Evolutionary conservation across 495 filamentous ascomycete genomes (phyloP), one percentile per base, ranked within the genome.

Genomic region (Penicillium crystallinum): DNA sequence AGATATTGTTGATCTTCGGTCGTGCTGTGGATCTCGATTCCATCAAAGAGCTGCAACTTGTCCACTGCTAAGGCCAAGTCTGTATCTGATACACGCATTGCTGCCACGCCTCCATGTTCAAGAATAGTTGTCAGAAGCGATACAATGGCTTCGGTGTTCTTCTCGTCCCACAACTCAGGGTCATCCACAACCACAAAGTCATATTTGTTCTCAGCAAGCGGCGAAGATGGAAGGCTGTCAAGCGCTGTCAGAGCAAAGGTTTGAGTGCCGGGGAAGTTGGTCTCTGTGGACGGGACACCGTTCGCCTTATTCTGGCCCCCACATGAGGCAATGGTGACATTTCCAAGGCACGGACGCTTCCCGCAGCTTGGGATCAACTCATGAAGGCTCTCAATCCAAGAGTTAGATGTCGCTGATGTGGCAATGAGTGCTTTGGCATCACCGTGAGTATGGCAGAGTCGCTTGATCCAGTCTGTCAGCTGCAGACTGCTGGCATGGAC

Each of bases 401-500:
- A 23, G 18, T 21, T 52, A 1, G 42, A 37, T n/a, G 43, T 6
- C 12, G 37, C 31, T 2, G 52, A 49, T 21, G 49, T 59, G 23
- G 34, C 21, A 1, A 59, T 38, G n/a, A 58, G 34, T 0, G 48
- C 49, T 14, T 9, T 59, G 4, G 43, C 56, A 42, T 62, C 53
- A 0, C 56, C 59, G 17, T 54, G 38, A 15, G 59, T 62, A 35
- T 59, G 53, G 30, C 59, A 59, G 15, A 62, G 19, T 12, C 59
- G 53, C 31, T 57, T 45, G 18, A 62, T 39, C 56, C 56, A 59
- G 36, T 62, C 59, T 22, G 22, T 21, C 14, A 58, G 23, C 19
- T 50, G 45, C 10, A 59, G 52, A 23, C 35, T 30, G 4, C 48
- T 52, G 12, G 48, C 21, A 21, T 59, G 52, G 6, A 52, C 38